Percentiles rank a stretch among this genome's conserved stretches.
Evolutionary conservation across 2,329 filamentous ascomycete species (phyloP).

Genomic region (Piedraia hortae): DNA sequence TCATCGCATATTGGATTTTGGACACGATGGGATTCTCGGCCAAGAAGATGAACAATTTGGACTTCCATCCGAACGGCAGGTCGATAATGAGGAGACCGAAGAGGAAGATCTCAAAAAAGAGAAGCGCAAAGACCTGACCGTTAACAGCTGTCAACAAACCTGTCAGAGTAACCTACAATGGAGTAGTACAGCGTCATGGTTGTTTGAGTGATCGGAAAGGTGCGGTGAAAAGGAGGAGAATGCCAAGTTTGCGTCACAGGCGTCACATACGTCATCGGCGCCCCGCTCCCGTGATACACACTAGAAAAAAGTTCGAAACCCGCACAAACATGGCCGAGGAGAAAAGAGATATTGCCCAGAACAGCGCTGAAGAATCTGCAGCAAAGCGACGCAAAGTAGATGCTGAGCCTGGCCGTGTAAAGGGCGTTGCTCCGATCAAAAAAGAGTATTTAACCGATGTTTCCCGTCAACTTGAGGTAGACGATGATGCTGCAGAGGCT

Average conservation of each 20-base stretch:
- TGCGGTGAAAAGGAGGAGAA: no score
- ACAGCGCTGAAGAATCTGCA: slow-evolving; percentile 12
- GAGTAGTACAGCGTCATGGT: slow-evolving; percentile 45
- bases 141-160: no score
- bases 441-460: slow-evolving; percentile 29
- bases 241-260: no score
- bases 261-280: no score
- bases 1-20: slow-evolving; percentile 89
- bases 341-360: slow-evolving; percentile 5
- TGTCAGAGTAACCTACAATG: slow-evolving; percentile 25
- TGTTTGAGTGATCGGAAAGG: no score
- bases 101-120: slow-evolving; percentile 59
- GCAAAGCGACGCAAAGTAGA: slow-evolving; percentile 15
- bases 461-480: slow-evolving; percentile 4
- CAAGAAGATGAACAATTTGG: slow-evolving; percentile 84
- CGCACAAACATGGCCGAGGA: neutral
- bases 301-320: no score
- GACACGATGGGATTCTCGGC: slow-evolving; percentile 65
- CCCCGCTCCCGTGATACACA: no score
- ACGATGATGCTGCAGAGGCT: slow-evolving; percentile 20
- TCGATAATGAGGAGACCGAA: slow-evolving; percentile 63
- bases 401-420: slow-evolving; percentile 11
- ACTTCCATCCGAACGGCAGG: slow-evolving; percentile 61
- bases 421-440: slow-evolving; percentile 43
- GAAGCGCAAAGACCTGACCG: slow-evolving; percentile 48